These are phyloP conservation scores for Carex pumila DNA, from an alignment of 176 grass and related monocot species.

Conservation along the genomic window DNA sequence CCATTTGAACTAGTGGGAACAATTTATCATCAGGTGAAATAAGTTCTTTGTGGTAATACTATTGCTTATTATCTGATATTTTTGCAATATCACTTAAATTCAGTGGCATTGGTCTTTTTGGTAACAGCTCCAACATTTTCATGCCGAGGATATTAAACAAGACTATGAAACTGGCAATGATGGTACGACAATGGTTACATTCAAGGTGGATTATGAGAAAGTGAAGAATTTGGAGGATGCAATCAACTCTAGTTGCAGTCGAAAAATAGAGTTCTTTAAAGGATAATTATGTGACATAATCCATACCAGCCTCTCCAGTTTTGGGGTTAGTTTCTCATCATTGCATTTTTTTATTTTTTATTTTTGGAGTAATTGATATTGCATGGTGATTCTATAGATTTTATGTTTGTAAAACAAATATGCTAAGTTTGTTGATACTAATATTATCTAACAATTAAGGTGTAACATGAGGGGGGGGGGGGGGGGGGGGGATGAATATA, in stretches of 20 bases:
- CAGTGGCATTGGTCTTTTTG: slow-evolving; percentile 19
- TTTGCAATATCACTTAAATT: slow-evolving; percentile 12
- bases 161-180: slow-evolving; percentile 95
- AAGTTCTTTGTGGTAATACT: background rate
- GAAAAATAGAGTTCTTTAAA: slow-evolving; percentile 76
- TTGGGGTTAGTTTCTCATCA: background rate
- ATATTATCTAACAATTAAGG: background rate
- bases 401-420: background rate
- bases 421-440: background rate
- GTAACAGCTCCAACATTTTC: slow-evolving; percentile 67
- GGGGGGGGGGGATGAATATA: too few relatives aligned
- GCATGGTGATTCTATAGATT: background rate
- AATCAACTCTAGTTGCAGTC: slow-evolving; percentile 80
- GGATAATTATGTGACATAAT: background rate
- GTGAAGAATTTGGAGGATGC: slow-evolving; percentile 55
- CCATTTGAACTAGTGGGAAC: slow-evolving; percentile 88
- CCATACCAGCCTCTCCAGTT: background rate
- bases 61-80: background rate
- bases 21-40: slow-evolving; percentile 73
- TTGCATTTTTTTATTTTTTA: background rate
- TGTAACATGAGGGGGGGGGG: background rate
- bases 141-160: slow-evolving; percentile 88
- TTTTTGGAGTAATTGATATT: background rate
- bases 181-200: slow-evolving; percentile 75
- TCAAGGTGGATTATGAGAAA: slow-evolving; percentile 82